Conservation (phyloP, 495 filamentous ascomycete species). For the Xylaria scruposa region DNA sequence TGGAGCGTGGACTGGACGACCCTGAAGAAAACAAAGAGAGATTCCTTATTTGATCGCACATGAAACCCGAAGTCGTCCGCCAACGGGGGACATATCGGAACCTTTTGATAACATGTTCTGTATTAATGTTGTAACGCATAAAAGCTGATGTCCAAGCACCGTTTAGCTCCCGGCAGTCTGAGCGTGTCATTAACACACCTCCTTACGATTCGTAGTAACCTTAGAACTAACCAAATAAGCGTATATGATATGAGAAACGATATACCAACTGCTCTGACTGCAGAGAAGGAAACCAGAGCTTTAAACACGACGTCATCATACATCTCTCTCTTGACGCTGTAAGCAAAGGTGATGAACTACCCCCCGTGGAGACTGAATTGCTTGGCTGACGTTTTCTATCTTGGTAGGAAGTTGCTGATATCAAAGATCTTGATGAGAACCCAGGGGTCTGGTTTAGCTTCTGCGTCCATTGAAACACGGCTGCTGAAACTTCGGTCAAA, state of each 20-base stretch:
- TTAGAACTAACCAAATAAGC: neutral
- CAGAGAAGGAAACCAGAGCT: neutral
- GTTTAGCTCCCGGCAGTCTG: neutral
- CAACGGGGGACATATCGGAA: neutral
- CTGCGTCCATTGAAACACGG: conserved; percentile 5
- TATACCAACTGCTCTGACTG: neutral
- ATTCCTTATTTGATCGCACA: conserved; percentile 1
- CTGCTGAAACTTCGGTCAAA: conserved; percentile 20
- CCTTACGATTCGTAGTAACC: too few species aligned
- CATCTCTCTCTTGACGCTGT: neutral
- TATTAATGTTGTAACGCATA: neutral
- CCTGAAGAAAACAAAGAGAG: neutral
- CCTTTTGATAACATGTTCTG: conserved; percentile 2
- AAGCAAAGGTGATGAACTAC: neutral
- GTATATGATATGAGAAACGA: neutral
- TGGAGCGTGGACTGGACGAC: neutral
- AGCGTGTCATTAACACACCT: neutral
- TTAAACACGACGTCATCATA: neutral
- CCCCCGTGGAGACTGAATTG: neutral
- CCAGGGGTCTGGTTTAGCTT: conserved; percentile 18
- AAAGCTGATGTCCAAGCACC: neutral
- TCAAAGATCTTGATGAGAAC: conserved; percentile 10
- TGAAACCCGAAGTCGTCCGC: conserved; percentile 15
- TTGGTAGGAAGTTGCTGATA: neutral
- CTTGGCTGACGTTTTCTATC: neutral